Percentiles rank a stretch among this genome's conserved stretches.
phyloP scores from a whole-genome alignment of 495 filamentous ascomycete genomes.

The Aspergillus nidulans region DNA sequence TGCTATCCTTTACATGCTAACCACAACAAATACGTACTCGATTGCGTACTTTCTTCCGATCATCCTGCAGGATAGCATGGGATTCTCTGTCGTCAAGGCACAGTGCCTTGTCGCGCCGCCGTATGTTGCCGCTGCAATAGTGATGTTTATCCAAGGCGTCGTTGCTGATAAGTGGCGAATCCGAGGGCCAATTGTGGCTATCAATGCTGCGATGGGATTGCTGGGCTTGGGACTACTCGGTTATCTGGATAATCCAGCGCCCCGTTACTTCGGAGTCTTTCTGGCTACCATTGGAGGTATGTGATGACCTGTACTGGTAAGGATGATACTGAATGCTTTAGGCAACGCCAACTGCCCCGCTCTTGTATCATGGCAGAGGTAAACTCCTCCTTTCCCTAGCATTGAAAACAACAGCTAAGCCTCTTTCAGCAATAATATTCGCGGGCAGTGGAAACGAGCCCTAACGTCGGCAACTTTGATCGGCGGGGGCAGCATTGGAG shows the following conservation, averaged over 20 bases:
- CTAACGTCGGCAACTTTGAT: constrained; percentile 45
- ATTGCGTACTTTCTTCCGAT: constrained; percentile 63
- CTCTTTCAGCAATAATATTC: constrained; percentile 47
- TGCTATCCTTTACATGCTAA: constrained; percentile 43
- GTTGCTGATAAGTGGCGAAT: constrained; percentile 48
- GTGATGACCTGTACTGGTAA: neutral
- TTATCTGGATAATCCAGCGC: constrained; percentile 24
- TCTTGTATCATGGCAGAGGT: constrained; percentile 17
- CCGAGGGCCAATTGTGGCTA: constrained; percentile 49
- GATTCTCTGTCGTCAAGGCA: constrained; percentile 48
- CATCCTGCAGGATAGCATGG: constrained; percentile 58
- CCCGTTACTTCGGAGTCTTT: constrained; percentile 4
- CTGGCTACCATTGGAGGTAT: neutral
- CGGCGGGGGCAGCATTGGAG: constrained; percentile 46
- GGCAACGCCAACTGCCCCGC: constrained; percentile 15
- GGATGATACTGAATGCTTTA: neutral
- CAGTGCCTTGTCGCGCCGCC: constrained; percentile 54
- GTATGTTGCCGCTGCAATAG: constrained; percentile 37
- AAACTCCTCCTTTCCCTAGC: neutral
- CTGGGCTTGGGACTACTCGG: constrained; percentile 42
- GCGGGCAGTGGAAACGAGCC: constrained; percentile 58
- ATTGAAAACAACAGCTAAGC: constrained; percentile 37
- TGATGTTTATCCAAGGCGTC: constrained; percentile 27
- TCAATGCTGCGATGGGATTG: constrained; percentile 41
- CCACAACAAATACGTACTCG: constrained; percentile 47